Evolutionary conservation across 768 basidiomycete genomes (phyloP).

Genomic region (Pleurotus eryngii): DNA sequence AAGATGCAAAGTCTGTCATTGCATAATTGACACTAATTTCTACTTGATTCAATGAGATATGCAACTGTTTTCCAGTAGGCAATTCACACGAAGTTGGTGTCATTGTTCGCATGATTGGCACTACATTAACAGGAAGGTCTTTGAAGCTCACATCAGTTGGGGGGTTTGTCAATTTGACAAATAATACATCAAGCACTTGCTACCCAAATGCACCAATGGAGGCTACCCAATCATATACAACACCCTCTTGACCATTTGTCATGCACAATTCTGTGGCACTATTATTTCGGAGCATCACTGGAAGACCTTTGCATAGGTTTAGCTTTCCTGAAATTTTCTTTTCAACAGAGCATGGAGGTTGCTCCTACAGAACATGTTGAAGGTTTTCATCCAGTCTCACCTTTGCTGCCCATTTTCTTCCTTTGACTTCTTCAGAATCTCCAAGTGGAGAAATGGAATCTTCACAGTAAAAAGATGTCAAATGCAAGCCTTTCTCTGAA

Average conservation of each 20-base stretch:
- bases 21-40: neutral
- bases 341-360: conserved; percentile 11
- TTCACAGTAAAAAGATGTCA: conserved; percentile 23
- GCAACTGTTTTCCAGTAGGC: neutral
- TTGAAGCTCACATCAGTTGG: conserved; percentile 18
- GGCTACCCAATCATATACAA: conserved; percentile 23
- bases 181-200: conserved; percentile 23
- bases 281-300: conserved; percentile 30
- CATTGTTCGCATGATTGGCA: conserved; percentile 5
- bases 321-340: conserved; percentile 23
- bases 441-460: conserved; percentile 10
- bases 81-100: neutral
- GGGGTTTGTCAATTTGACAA: conserved; percentile 24
- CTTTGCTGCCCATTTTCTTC: neutral
- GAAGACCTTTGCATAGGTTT: conserved; percentile 27
- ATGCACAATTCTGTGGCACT: conserved; percentile 30
- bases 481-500: conserved; percentile 17
- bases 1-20: neutral
- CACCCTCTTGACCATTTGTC: conserved; percentile 30
- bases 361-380: conserved; percentile 18
- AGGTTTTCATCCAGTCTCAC: neutral
- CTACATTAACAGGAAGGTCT: conserved; percentile 27
- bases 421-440: neutral
- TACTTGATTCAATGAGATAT: neutral
- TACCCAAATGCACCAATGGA: conserved; percentile 9